These are phyloP conservation scores for Phanerochaete sordida DNA, from an alignment of 768 basidiomycete genomes.

Conservation along the genomic window DNA sequence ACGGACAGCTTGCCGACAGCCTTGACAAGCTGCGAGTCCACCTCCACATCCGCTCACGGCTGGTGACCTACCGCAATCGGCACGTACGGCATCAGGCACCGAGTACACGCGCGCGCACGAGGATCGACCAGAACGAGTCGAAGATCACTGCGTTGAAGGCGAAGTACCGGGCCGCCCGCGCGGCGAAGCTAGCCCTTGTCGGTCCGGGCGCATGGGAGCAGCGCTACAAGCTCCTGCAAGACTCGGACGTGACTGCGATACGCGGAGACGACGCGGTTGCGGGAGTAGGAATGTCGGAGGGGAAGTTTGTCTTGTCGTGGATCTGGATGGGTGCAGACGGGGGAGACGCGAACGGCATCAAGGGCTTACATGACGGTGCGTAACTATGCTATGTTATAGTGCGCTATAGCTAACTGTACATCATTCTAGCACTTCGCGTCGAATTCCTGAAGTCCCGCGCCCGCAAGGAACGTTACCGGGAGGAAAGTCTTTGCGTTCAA, in stretches of 20 bases:
- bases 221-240: not conserved
- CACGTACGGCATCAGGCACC: slow-evolving; percentile 13
- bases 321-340: not conserved
- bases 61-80: slow-evolving; percentile 6
- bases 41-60: slow-evolving; percentile 13
- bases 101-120: slow-evolving; percentile 8
- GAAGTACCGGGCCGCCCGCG: slow-evolving; percentile 5
- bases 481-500: not conserved
- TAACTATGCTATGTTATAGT: not conserved
- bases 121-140: not conserved
- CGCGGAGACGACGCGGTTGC: too few species aligned
- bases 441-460: not conserved
- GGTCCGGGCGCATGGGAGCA: not conserved
- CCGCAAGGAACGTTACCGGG: not conserved
- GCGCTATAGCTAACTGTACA: not conserved
- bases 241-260: too few species aligned
- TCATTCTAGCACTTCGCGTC: slow-evolving; percentile 1
- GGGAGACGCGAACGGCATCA: not conserved
- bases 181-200: not conserved
- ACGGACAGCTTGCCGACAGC: slow-evolving; percentile 12
- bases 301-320: not conserved
- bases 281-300: not conserved
- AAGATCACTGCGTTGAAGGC: not conserved
- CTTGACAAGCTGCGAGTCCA: slow-evolving; percentile 14
- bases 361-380: too few species aligned